Conservation (phyloP, 805 yeast species). For the Starmerella apicola region DNA sequence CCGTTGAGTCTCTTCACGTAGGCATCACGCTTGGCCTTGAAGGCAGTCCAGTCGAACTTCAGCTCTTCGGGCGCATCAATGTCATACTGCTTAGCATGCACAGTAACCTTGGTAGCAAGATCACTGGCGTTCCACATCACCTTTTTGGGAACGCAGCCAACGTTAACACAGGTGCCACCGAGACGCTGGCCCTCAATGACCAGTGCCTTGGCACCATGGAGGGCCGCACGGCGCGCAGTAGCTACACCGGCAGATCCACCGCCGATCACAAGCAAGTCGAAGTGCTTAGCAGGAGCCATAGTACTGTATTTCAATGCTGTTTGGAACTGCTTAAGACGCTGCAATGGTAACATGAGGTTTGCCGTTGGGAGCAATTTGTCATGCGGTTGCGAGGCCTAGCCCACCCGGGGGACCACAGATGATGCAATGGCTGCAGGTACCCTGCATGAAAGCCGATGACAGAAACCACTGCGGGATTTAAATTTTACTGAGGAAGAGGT, state of each 20-base stretch:
- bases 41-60: conserved; percentile 67
- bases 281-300: conserved; percentile 59
- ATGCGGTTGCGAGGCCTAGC: no score
- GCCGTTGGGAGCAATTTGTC: no score
- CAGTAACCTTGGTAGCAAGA: conserved; percentile 58
- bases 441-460: no score
- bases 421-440: no score
- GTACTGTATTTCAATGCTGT: conserved; percentile 8
- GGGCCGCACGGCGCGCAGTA: conserved; percentile 92
- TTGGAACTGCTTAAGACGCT: not conserved
- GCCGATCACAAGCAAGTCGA: conserved; percentile 88
- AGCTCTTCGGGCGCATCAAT: conserved; percentile 46
- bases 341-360: no score
- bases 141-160: conserved; percentile 98
- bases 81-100: conserved; percentile 68
- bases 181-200: conserved; percentile 66
- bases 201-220: conserved; percentile 76
- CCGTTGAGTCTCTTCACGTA: conserved; percentile 81
- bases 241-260: conserved; percentile 99
- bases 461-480: no score
- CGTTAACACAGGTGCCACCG: conserved; percentile 99
- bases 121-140: conserved; percentile 98
- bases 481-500: no score
- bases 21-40: conserved; percentile 86
- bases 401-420: no score